These are phyloP conservation scores for Arabidopsis thaliana DNA, from an alignment of 345 rosid species.

Conservation along the genomic window TAIR10.1 NC_003076.8:25564001-25564500, in stretches of 20 bases:
- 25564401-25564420: not conserved
- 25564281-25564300: constrained; percentile 84
- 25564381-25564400: constrained; percentile 10
- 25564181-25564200: not conserved
- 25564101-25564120: not conserved
- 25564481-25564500: constrained; percentile 96
- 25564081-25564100: constrained; percentile 1
- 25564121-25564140: not conserved
- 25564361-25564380: constrained; percentile 98
- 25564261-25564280: constrained; percentile 79
- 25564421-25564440: not conserved
- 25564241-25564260: constrained; percentile 92
- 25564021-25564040: constrained; percentile 12
- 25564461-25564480: constrained; percentile 75
- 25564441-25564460: constrained; percentile 15
- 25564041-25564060: constrained; percentile 21
- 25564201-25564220: not conserved
- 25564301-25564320: constrained; percentile 94
- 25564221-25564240: constrained; percentile 83
- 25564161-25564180: constrained; percentile 24
- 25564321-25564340: constrained; percentile 90
- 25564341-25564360: constrained; percentile 92
- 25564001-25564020: not conserved
- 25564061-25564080: not conserved
- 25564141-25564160: not conserved